Percentiles rank a stretch among this genome's conserved stretches.
These are phyloP conservation scores for Argentina anserina DNA, from an alignment of 306 rosid species.

Conservation along the genomic window DNA sequence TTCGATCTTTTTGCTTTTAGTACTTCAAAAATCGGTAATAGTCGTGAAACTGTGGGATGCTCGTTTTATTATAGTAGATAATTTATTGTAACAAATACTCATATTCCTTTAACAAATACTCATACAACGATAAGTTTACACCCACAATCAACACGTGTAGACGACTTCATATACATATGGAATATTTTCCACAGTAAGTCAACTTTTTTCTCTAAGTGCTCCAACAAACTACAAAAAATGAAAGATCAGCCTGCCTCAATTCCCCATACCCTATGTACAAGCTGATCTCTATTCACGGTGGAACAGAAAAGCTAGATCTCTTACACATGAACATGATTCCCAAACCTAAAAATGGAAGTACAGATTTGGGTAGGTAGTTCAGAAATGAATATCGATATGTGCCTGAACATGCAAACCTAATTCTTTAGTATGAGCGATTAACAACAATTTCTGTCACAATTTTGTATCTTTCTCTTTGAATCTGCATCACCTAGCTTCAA, in stretches of 20 bases:
- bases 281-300: neutral
- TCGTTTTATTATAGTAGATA: no score
- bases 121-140: no score
- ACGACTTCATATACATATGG: neutral
- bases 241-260: neutral
- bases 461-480: neutral
- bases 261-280: neutral
- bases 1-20: no score
- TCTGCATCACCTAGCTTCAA: constrained; percentile 7
- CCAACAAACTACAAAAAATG: neutral
- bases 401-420: neutral
- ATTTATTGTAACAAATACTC: no score
- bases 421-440: neutral
- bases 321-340: neutral
- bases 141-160: neutral
- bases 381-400: neutral
- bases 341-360: neutral
- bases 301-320: neutral
- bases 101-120: no score
- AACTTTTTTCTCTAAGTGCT: neutral
- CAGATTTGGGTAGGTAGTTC: neutral
- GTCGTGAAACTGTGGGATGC: no score
- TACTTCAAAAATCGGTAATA: no score
- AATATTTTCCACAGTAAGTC: neutral
- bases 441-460: neutral